Conservation (phyloP, 306 rosid species). For the Inga laurina region DNA sequence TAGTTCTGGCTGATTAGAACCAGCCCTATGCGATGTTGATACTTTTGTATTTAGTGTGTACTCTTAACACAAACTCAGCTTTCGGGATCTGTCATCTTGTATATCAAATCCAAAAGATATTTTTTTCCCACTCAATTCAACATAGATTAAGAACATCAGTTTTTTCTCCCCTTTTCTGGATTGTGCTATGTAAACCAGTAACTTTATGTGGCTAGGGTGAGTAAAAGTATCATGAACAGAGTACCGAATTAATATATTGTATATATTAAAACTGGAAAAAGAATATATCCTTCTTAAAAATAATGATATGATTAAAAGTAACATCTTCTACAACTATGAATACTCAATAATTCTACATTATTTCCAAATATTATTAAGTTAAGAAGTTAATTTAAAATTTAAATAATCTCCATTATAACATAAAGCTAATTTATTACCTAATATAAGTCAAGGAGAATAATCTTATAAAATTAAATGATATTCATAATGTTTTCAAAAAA, state of each 20-base stretch:
- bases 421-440: no score
- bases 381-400: not conserved
- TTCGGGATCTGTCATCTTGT: slow-evolving; percentile 22
- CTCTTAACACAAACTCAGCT: slow-evolving; percentile 36
- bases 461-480: no score
- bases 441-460: no score
- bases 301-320: not conserved
- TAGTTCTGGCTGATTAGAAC: slow-evolving; percentile 35
- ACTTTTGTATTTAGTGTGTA: slow-evolving; percentile 30
- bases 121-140: not conserved
- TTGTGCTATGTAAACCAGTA: slow-evolving; percentile 44
- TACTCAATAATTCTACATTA: not conserved
- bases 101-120: slow-evolving; percentile 30
- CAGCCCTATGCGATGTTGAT: slow-evolving; percentile 25
- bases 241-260: not conserved
- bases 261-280: no score
- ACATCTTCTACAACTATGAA: no score
- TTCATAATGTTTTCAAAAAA: no score
- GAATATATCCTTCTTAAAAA: no score
- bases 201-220: slow-evolving; percentile 30
- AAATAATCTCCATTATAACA: no score
- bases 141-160: slow-evolving; percentile 26
- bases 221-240: not conserved
- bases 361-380: no score
- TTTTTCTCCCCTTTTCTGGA: not conserved